phyloP scores from a whole-genome alignment of 169 alveolate species.

The Haemoproteus tartakovskyi region DNA sequence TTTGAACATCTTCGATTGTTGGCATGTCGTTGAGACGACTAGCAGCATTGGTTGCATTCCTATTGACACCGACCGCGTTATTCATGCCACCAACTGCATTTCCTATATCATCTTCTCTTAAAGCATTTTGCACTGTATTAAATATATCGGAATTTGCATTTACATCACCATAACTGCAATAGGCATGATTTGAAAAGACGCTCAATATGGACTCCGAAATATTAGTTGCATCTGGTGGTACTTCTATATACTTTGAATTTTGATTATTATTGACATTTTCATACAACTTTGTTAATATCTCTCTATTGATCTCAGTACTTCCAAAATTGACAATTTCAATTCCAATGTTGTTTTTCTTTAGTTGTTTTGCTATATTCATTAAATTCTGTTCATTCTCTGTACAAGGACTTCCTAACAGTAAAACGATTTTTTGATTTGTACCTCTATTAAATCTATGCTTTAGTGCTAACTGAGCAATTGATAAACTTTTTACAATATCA shows the following conservation, averaged over 20 bases:
- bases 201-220: slow-evolving; percentile 28
- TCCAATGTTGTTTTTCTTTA: slow-evolving; percentile 93
- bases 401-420: slow-evolving; percentile 95
- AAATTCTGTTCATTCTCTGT: slow-evolving; percentile 58
- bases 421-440: slow-evolving; percentile 91
- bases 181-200: slow-evolving; percentile 5
- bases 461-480: slow-evolving; percentile 93
- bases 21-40: slow-evolving; percentile 10
- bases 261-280: slow-evolving; percentile 81
- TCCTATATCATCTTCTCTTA: too few relatives aligned
- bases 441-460: slow-evolving; percentile 95
- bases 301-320: slow-evolving; percentile 80
- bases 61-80: too few relatives aligned
- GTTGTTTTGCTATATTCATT: slow-evolving; percentile 85
- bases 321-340: slow-evolving; percentile 90
- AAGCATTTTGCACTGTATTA: too few relatives aligned
- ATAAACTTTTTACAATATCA: slow-evolving; percentile 88
- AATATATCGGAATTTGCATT: too few relatives aligned
- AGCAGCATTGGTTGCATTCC: background rate
- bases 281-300: slow-evolving; percentile 78
- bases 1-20: slow-evolving; percentile 41
- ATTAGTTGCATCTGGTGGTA: slow-evolving; percentile 74
- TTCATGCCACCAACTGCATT: too few relatives aligned
- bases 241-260: slow-evolving; percentile 83
- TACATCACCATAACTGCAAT: slow-evolving; percentile 12